These are phyloP conservation scores for Candida nanaspora DNA, from an alignment of 805 yeast species.

Conservation along the genomic window DNA sequence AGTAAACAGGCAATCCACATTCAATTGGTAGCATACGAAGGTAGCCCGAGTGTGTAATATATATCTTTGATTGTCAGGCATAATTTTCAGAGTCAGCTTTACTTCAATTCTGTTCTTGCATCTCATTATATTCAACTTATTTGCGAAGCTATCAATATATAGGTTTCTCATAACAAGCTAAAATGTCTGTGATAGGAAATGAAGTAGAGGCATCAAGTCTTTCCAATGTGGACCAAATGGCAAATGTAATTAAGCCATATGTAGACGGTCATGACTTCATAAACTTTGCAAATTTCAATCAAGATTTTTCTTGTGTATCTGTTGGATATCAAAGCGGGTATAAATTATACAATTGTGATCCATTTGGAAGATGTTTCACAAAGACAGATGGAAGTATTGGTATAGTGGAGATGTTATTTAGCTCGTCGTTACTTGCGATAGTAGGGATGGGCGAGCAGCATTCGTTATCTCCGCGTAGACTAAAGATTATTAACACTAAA, in stretches of 20 bases:
- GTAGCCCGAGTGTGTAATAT: too few species aligned
- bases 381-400: constrained; percentile 54
- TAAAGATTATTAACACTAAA: constrained; percentile 79
- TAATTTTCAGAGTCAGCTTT: too few species aligned
- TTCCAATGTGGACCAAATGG: neutral
- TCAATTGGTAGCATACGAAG: too few species aligned
- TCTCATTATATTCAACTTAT: too few species aligned
- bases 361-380: constrained; percentile 65
- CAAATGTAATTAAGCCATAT: neutral
- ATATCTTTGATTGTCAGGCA: too few species aligned
- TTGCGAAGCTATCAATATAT: too few species aligned
- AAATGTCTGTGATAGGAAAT: neutral
- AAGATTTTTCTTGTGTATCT: constrained; percentile 76
- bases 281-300: constrained; percentile 69
- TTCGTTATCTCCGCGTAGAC: constrained; percentile 69
- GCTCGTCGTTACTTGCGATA: constrained; percentile 77
- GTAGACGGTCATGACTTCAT: constrained; percentile 15
- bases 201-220: neutral
- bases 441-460: constrained; percentile 80
- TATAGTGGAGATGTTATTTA: constrained; percentile 84
- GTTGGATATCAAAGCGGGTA: constrained; percentile 62
- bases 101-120: too few species aligned
- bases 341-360: constrained; percentile 77
- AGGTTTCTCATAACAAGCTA: too few species aligned
- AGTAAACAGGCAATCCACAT: too few species aligned